Percentiles rank a stretch among this genome's conserved stretches.
Evolutionary conservation across 345 rosid genomes (phyloP).

Genomic region (Linum trigynum): DNA sequence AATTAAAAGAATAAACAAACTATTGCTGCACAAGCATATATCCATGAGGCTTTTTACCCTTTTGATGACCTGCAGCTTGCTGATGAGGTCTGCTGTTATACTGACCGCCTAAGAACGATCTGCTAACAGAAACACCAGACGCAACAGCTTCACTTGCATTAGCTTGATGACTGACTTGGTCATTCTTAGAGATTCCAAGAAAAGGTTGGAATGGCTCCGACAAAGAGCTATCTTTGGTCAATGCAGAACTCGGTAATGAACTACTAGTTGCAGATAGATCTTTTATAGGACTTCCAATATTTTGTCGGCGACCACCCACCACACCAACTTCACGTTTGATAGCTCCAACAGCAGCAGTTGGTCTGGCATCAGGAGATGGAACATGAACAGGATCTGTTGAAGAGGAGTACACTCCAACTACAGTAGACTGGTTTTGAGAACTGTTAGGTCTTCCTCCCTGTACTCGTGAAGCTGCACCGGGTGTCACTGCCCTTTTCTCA

Average conservation of each 20-base stretch:
- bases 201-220: constrained; percentile 50
- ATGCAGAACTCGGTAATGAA: constrained; percentile 39
- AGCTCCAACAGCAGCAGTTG: constrained; percentile 69
- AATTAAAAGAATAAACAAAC: constrained; percentile 3
- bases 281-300: constrained; percentile 42
- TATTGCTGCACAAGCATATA: neutral
- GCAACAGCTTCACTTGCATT: constrained; percentile 34
- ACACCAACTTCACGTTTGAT: constrained; percentile 90
- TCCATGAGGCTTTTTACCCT: constrained; percentile 31
- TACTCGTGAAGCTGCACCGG: constrained; percentile 23
- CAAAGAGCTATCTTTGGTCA: constrained; percentile 36
- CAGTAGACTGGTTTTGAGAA: constrained; percentile 36
- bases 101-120: constrained; percentile 40
- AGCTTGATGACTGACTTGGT: constrained; percentile 33
- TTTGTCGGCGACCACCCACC: constrained; percentile 56
- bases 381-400: constrained; percentile 90
- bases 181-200: constrained; percentile 42
- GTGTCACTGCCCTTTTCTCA: constrained; percentile 22
- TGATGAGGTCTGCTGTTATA: constrained; percentile 47
- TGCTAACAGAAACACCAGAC: constrained; percentile 34
- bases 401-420: constrained; percentile 74
- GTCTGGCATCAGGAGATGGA: constrained; percentile 82
- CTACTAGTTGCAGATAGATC: constrained; percentile 31
- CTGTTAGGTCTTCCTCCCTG: constrained; percentile 29
- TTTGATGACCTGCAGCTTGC: constrained; percentile 45